phyloP scores from a whole-genome alignment of 345 rosid genomes.

The Microcos paniculata region DNA sequence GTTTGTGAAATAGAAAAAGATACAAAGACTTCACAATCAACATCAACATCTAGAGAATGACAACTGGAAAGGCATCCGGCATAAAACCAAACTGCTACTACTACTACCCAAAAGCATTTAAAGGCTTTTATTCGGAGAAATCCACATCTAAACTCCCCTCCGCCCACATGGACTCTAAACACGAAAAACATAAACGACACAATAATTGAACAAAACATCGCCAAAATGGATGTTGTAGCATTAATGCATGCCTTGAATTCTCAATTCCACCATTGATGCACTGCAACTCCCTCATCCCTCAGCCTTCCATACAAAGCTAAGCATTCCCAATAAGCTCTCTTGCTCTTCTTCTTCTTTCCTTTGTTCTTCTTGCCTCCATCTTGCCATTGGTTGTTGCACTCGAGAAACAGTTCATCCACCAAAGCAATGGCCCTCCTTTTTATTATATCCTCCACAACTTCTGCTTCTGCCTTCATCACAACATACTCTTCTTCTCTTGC shows the following conservation, averaged over 20 bases:
- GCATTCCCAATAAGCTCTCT: constrained; percentile 56
- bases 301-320: constrained; percentile 44
- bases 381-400: constrained; percentile 39
- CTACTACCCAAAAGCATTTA: neutral
- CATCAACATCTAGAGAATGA: neutral
- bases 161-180: neutral
- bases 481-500: constrained; percentile 42
- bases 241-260: neutral
- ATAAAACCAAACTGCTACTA: neutral
- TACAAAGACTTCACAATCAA: neutral
- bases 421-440: constrained; percentile 18
- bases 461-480: constrained; percentile 51
- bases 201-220: neutral
- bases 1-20: neutral
- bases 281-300: constrained; percentile 43
- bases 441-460: constrained; percentile 38
- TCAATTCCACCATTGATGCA: constrained; percentile 51
- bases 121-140: neutral
- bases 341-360: constrained; percentile 18
- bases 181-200: neutral
- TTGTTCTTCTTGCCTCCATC: constrained; percentile 15
- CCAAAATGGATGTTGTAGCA: neutral
- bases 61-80: neutral
- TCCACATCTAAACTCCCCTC: neutral
- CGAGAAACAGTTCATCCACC: constrained; percentile 47